phyloP scores from a whole-genome alignment of 768 basidiomycete species.

The Leccinellum luteum region DNA sequence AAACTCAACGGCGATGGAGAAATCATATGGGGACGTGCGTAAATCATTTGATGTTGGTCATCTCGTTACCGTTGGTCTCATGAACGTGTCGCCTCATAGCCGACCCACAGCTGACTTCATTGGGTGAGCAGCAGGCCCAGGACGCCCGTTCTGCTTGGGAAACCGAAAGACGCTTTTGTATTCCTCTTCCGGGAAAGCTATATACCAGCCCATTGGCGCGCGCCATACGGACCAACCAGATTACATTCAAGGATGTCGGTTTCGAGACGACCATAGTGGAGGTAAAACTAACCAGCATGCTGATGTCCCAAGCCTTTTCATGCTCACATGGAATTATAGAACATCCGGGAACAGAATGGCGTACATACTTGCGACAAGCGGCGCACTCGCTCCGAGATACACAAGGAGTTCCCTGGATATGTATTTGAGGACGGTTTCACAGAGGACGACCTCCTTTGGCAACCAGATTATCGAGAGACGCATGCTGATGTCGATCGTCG shows the following conservation, averaged over 20 bases:
- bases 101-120: slow-evolving; percentile 49
- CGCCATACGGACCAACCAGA: slow-evolving; percentile 4
- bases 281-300: background rate
- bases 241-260: slow-evolving; percentile 21
- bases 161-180: background rate
- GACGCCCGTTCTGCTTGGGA: slow-evolving; percentile 8
- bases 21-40: slow-evolving; percentile 63
- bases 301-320: background rate
- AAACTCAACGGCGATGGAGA: slow-evolving; percentile 45
- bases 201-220: slow-evolving; percentile 2
- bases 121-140: slow-evolving; percentile 54
- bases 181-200: slow-evolving; percentile 1
- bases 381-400: slow-evolving; percentile 42
- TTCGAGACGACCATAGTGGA: slow-evolving; percentile 47
- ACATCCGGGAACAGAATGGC: slow-evolving; percentile 60
- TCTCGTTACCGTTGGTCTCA: background rate
- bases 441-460: slow-evolving; percentile 63
- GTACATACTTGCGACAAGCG: slow-evolving; percentile 71
- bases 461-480: slow-evolving; percentile 3
- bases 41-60: background rate
- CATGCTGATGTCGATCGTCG: slow-evolving; percentile 2
- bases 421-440: slow-evolving; percentile 52
- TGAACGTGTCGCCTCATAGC: background rate
- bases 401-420: slow-evolving; percentile 41
- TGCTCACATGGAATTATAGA: slow-evolving; percentile 34